Evolutionary conservation across 768 basidiomycete species (phyloP), one percentile per base, ranked within the genome.

Genomic region (Stropharia rugosoannulata): DNA sequence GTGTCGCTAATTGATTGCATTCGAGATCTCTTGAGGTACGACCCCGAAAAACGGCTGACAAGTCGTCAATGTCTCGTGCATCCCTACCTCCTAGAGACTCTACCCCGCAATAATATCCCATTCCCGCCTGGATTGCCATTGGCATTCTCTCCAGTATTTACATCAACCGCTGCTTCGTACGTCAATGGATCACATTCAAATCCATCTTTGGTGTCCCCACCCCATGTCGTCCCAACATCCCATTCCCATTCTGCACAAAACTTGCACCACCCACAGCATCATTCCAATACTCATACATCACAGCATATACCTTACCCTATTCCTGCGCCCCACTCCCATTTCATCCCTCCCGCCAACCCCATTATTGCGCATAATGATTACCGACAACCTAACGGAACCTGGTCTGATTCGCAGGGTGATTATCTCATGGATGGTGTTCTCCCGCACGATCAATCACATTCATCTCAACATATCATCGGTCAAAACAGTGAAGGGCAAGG

Each of bases 1-100:
- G 72, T 80, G 50, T 90, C 84, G 35, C 79, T 99, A 49, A 78
- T 99, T 65, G 87, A 97, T 65, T 95, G 93, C 72, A 97, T 99
- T 66, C 80, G 85, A 46, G 93, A 96, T 66, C 79, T 98, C 13
- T 83, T 99, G 58, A 89, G 86, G 64, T 98, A 97, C 73, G 93
- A 98, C 64, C 95, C 97, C 22, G 85, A 86, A 39, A 77, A 80
- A 47, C 89, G 97, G 27, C 77, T 98, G 47, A 97, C 95, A 1
- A 89, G 92, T 55, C 80, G 80, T 47, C 84, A 95, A 68, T 96
- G 95, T 68, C 75, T 97, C 59, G 83, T 93, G 32, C 95, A 98
- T 69, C 79, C 85, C 12, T 99, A 98, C 76, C 84, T 98, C 54
- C 80, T 80, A 56, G 92, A 97, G 72, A 92, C 89, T 11, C 75